Evolutionary conservation across 2,329 filamentous ascomycete species (phyloP), one percentile per base, ranked within the genome.

Genomic region (Berkeleyomyces rouxiae): DNA sequence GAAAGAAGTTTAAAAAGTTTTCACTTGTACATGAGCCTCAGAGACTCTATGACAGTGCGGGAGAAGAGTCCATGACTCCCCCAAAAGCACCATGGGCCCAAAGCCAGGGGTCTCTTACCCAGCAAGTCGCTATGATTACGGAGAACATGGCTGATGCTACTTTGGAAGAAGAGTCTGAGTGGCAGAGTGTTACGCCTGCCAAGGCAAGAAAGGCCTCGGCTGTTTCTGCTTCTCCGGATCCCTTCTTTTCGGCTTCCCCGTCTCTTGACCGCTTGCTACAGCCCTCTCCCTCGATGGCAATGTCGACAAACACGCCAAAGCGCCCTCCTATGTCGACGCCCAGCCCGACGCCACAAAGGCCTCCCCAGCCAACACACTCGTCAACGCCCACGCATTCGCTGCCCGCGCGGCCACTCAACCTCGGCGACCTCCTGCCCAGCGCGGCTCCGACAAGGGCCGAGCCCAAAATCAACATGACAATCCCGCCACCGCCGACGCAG

Each of bases 391-490:
- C 36, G n/a, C 49, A 43, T 16, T 62, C 61, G 7, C 49, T 61
- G 10, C 61, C 47, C 13, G 58, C 46, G 3, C 61, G 63, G 36
- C 37, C 63, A 1, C 23, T 65, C 9, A 65, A 58, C 37, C 47
- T 63, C 9, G 63, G 63, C 4, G 62, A 47, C 16, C 55, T 65
- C 37, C 46, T 65, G 1, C 47, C 63, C n/a, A 49, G 11, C 37
- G 23, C 44, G n/a, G 7, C 55, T 9, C 33, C 82, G 13, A 78
- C 80, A 23, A 84, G 83, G 62, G 76, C 81, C 0, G 86, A 88
- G 62, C 79, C 82, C 0, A 78, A 79, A 1, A 73, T 86, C 3
- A 86, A 88, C 2, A 75, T 90, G 10, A 62, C 42, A 3, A 59
- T 65, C 39, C 60, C 63, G 16, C 55, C 63, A 11, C 63, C 58